These are phyloP conservation scores for Stentor coeruleus DNA, from an alignment of 73 alveolate genomes.

Conservation along the genomic window DNA sequence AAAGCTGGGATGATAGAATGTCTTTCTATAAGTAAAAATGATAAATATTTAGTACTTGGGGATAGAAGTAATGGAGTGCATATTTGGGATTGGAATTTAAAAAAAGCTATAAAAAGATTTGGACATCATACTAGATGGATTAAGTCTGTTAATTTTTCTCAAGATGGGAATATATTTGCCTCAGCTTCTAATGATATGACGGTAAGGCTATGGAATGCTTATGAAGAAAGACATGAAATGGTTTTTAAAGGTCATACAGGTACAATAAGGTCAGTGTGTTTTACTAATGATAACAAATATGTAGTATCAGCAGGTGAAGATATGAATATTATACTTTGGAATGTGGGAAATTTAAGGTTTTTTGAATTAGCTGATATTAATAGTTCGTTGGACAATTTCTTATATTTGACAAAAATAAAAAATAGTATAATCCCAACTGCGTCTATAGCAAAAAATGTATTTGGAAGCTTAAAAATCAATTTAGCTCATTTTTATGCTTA, in stretches of 20 bases:
- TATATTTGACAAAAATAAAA: no score
- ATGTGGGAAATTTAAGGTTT: not conserved
- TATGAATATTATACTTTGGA: not conserved
- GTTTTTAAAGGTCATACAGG: not conserved
- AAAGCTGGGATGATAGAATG: not conserved
- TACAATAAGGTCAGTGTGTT: not conserved
- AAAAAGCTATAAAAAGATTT: no score
- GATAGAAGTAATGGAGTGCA: not conserved
- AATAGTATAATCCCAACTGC: not conserved
- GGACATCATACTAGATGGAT: not conserved
- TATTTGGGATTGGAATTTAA: not conserved
- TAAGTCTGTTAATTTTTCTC: not conserved
- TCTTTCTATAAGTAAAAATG: not conserved
- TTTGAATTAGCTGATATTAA: no score
- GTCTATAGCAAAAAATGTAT: not conserved
- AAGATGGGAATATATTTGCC: not conserved
- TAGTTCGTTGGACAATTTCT: not conserved
- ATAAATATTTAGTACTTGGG: not conserved
- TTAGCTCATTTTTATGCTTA: not conserved
- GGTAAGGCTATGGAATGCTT: not conserved
- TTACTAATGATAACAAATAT: not conserved
- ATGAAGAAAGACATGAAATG: not conserved
- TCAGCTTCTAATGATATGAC: not conserved
- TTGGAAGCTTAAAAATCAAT: not conserved
- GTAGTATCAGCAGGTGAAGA: not conserved